Conservation (phyloP, 352 stramenopile genomes). For the Pythium monospermum region DNA sequence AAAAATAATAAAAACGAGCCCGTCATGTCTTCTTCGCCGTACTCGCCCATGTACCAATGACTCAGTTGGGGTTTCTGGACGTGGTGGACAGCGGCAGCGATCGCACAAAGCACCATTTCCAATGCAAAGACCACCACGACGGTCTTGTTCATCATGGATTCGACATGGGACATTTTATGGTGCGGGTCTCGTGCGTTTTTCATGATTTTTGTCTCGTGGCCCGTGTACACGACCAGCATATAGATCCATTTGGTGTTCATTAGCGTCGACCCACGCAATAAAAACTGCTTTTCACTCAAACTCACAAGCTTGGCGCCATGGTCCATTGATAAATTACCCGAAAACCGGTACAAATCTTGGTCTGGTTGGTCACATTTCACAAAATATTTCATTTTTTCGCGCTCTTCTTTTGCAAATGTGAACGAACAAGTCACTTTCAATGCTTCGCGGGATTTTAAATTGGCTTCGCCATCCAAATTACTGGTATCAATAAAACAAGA, state of each 20-base stretch:
- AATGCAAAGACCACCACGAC: slow-evolving; percentile 78
- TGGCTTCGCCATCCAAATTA: slow-evolving; percentile 78
- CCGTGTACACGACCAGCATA: slow-evolving; percentile 74
- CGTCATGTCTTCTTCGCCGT: neutral
- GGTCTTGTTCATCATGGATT: slow-evolving; percentile 66
- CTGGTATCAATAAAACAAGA: slow-evolving; percentile 80
- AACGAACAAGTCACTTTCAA: slow-evolving; percentile 34
- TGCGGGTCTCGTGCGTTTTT: slow-evolving; percentile 79
- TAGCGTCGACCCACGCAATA: slow-evolving; percentile 63
- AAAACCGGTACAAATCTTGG: slow-evolving; percentile 76
- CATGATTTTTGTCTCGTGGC: slow-evolving; percentile 89
- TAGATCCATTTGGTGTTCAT: slow-evolving; percentile 80
- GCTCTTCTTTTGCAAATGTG: slow-evolving; percentile 20
- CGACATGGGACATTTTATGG: slow-evolving; percentile 82
- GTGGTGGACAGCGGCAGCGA: slow-evolving; percentile 40
- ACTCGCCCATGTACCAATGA: slow-evolving; percentile 15
- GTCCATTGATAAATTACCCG: slow-evolving; percentile 59
- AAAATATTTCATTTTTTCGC: slow-evolving; percentile 52
- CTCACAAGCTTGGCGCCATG: slow-evolving; percentile 52
- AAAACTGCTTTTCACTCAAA: slow-evolving; percentile 73
- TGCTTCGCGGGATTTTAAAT: slow-evolving; percentile 62
- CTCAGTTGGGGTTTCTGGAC: slow-evolving; percentile 15
- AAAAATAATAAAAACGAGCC: slow-evolving; percentile 73
- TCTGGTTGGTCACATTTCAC: slow-evolving; percentile 74
- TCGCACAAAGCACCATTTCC: slow-evolving; percentile 58